A percentile compares a stretch with the other conserved stretches of the same genome.
phyloP scores from a whole-genome alignment of 805 yeast species.

The Candida mattraensis region DNA sequence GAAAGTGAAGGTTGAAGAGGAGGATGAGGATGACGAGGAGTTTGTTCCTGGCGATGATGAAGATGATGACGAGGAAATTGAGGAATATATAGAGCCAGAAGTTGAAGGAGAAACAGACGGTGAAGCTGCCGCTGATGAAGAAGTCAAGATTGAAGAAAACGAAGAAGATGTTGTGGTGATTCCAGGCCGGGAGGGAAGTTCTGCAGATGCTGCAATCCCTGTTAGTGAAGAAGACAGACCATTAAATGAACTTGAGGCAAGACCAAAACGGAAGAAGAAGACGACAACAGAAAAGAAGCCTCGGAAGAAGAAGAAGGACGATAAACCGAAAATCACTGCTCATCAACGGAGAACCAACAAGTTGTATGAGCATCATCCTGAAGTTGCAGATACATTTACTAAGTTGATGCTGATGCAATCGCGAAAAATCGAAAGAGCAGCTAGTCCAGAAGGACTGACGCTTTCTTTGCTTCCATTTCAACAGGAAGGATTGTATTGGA shows the following conservation, averaged over 20 bases:
- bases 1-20: too few relatives aligned
- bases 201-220: constrained; percentile 13
- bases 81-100: constrained; percentile 18
- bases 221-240: constrained; percentile 23
- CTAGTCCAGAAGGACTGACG: constrained; percentile 78
- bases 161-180: constrained; percentile 27
- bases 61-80: constrained; percentile 20
- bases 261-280: constrained; percentile 17
- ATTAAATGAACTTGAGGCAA: constrained; percentile 9
- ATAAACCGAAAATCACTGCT: constrained; percentile 53
- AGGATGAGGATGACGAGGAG: constrained; percentile 25
- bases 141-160: too few relatives aligned
- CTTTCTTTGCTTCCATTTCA: constrained; percentile 84
- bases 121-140: too few relatives aligned
- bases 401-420: constrained; percentile 49
- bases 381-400: constrained; percentile 69
- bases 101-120: too few relatives aligned
- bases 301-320: constrained; percentile 21
- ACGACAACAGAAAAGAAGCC: constrained; percentile 21
- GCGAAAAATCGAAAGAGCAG: constrained; percentile 54
- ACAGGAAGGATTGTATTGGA: constrained; percentile 90
- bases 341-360: constrained; percentile 68
- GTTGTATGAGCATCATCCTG: constrained; percentile 76
- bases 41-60: constrained; percentile 27
- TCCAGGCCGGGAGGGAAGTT: constrained; percentile 19